Percentiles rank a stretch among this genome's conserved stretches.
Evolutionary conservation across 2,329 filamentous ascomycete species (phyloP).

Genomic region (Neofusicoccum kwambonambiense): DNA sequence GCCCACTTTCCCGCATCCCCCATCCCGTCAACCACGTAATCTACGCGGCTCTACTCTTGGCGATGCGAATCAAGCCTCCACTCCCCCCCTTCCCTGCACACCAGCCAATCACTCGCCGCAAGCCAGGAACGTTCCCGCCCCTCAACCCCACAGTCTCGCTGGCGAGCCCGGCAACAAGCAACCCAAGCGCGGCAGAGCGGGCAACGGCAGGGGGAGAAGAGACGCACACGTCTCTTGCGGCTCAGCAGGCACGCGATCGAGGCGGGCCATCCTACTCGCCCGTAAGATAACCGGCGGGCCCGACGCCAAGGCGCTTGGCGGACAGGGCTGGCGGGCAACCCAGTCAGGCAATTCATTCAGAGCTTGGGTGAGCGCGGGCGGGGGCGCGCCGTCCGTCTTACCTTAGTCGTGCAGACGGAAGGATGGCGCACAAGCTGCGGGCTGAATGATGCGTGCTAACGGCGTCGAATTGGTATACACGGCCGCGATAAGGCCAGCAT

Average conservation of each 20-base stretch:
- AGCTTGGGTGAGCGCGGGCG: too few relatives aligned
- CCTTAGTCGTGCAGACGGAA: too few relatives aligned
- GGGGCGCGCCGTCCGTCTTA: too few relatives aligned
- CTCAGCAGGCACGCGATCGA: constrained; percentile 9
- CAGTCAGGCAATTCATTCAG: neutral
- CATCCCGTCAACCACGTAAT: neutral
- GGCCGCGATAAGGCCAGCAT: neutral
- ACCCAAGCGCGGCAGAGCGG: too few relatives aligned
- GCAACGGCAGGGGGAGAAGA: too few relatives aligned
- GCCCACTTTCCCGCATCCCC: neutral
- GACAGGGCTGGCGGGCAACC: neutral
- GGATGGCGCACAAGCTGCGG: constrained; percentile 5
- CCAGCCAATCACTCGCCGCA: neutral
- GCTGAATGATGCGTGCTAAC: neutral
- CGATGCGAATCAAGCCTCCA: neutral
- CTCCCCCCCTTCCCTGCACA: neutral
- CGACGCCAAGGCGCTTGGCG: constrained; percentile 8
- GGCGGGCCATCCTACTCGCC: constrained; percentile 2
- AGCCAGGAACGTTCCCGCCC: neutral
- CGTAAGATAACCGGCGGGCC: neutral
- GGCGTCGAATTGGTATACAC: too few relatives aligned
- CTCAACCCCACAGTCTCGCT: too few relatives aligned
- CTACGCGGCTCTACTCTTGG: neutral
- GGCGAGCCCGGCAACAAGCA: too few relatives aligned
- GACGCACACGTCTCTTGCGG: neutral